Evolutionary conservation across 192 early-diverging fungal species (phyloP), one percentile per base, ranked within the genome.

Genomic region (Gigaspora rosea): DNA sequence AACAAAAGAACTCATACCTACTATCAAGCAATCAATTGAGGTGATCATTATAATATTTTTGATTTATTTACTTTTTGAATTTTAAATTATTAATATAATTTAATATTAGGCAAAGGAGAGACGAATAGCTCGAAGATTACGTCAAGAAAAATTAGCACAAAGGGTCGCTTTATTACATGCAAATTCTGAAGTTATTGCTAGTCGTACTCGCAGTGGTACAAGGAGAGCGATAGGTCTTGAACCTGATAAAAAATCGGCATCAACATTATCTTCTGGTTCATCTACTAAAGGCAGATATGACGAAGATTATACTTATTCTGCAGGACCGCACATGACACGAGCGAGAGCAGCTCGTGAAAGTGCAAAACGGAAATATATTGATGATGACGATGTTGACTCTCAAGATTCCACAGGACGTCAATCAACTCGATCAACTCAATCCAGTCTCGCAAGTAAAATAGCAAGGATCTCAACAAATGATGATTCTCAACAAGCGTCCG

Each of bases 71-170:
- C 8, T 7, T 16, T 13, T 16, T 36, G 35, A 51, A 56, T 46
- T 41, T 57, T 36, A 18, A n/a, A 50, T 52, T 11, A n/a, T 47
- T 12, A 41, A 41, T 2, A 70, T 57, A 57, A n/a, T 32, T 33
- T 32, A 27, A 0, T 35, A 5, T 46, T 56, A 74, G 72, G 35
- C 41, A n/a, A 74, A 74, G 62, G 56, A 62, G 41, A 74, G 27
- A 47, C 22, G 20, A 9, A 20, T 48, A 18, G 57, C 58, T 1
- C 22, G 50, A 62, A 74, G 48, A 13, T 20, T 47, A 50, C 67
- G 67, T 50, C 56, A 74, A 62, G 72, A 74, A 62, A 54, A 58
- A 33, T 54, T 48, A 1, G 72, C 72, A 41, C 72, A 74, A 62
- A 20, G 58, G 22, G 22, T 74, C n/a, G 72, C 72, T 12, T 11